phyloP scores from a whole-genome alignment of 2,329 filamentous ascomycete species.

The Pseudogymnoascus sp. region DNA sequence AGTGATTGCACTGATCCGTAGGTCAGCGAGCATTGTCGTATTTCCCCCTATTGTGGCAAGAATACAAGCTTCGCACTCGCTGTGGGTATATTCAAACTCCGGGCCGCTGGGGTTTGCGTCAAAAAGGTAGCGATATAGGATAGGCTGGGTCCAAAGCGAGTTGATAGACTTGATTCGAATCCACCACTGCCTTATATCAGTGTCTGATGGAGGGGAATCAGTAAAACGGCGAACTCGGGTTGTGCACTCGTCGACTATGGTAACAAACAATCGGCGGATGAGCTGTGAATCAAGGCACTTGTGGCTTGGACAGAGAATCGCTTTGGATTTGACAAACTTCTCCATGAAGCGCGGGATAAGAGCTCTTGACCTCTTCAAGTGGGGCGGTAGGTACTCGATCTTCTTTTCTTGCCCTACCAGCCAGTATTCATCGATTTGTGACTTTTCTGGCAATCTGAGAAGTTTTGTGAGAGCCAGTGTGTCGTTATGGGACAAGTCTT shows the following conservation, averaged over 20 bases:
- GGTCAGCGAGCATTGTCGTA: conserved; percentile 35
- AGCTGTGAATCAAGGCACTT: conserved; percentile 35
- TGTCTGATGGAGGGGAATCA: conserved; percentile 2
- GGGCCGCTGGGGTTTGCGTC: conserved; percentile 26
- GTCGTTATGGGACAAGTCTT: conserved; percentile 1
- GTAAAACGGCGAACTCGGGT: conserved; percentile 25
- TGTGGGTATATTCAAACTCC: conserved; percentile 26
- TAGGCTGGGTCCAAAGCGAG: conserved; percentile 30
- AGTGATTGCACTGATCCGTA: conserved; percentile 35
- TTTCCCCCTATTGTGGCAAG: conserved; percentile 42
- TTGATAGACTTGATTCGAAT: conserved; percentile 19
- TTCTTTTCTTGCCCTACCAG: background rate
- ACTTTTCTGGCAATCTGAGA: background rate
- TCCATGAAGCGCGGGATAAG: conserved; percentile 15
- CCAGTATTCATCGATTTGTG: background rate
- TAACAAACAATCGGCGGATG: conserved; percentile 38
- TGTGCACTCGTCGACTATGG: conserved; percentile 38
- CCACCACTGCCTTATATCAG: conserved; percentile 9
- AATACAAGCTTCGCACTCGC: conserved; percentile 47
- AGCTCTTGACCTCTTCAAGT: conserved; percentile 13
- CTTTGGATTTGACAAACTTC: conserved; percentile 12
- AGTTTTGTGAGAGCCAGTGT: background rate
- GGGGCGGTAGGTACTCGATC: conserved; percentile 13
- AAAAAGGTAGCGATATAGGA: conserved; percentile 32
- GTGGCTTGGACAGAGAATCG: conserved; percentile 38